These are phyloP conservation scores for Paspalum notatum DNA, from an alignment of 176 grass and related monocot genomes.

Conservation along the genomic window DNA sequence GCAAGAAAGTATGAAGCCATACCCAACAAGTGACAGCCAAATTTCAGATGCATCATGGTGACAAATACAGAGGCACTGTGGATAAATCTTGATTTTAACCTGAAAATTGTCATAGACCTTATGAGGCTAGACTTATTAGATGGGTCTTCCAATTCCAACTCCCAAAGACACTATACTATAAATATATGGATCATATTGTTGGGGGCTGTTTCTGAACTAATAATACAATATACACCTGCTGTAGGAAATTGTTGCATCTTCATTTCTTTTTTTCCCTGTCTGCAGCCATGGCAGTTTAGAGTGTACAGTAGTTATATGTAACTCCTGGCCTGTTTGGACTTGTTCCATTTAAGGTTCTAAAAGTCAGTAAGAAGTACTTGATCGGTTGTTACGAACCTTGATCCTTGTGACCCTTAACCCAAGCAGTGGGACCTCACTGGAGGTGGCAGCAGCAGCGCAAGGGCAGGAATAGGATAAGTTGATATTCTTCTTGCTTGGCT, in stretches of 20 bases:
- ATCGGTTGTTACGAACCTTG: neutral
- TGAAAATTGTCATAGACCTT: neutral
- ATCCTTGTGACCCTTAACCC: no score
- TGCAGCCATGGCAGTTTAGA: neutral
- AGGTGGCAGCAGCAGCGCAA: no score
- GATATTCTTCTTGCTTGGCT: no score
- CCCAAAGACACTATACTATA: neutral
- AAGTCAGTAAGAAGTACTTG: neutral
- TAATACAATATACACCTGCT: neutral
- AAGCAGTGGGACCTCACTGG: no score
- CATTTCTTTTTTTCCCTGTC: neutral
- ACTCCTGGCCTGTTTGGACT: neutral
- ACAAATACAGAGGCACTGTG: neutral
- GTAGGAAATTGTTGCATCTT: neutral
- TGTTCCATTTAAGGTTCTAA: neutral
- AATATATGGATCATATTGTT: neutral
- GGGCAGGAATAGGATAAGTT: no score
- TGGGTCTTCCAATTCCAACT: neutral
- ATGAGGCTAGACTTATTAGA: neutral
- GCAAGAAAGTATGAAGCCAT: neutral
- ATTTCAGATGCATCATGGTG: neutral
- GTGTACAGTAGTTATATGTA: conserved; percentile 4
- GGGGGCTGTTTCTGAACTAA: neutral
- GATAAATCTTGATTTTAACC: neutral
- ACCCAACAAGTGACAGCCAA: neutral